Conservation (phyloP, 306 rosid genomes). For the Abrus pulchellus region DNA sequence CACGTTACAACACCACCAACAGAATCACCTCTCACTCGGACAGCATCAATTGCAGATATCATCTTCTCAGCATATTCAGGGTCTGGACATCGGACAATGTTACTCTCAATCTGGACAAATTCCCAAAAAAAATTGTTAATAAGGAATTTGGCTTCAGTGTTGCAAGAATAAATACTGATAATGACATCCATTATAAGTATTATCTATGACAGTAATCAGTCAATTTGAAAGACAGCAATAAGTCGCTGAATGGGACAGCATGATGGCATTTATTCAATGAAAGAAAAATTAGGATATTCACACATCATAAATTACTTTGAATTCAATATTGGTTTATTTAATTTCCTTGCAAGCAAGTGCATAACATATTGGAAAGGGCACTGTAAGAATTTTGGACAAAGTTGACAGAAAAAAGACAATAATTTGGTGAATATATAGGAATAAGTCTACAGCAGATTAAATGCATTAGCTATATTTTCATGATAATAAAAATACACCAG, state of each 20-base stretch:
- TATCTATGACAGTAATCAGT: conserved; percentile 13
- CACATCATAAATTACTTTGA: background rate
- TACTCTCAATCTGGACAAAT: conserved; percentile 81
- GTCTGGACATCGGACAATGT: conserved; percentile 95
- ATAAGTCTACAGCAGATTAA: conserved; percentile 20
- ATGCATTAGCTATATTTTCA: background rate
- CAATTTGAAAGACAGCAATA: conserved; percentile 28
- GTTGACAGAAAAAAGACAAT: conserved; percentile 13
- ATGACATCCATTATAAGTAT: conserved; percentile 14
- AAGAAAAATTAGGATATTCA: conserved; percentile 15
- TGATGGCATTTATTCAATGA: background rate
- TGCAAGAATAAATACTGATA: conserved; percentile 19
- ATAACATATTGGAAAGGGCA: conserved; percentile 8
- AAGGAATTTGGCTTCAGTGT: conserved; percentile 36
- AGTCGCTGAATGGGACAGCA: conserved; percentile 33
- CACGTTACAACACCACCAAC: conserved; percentile 95
- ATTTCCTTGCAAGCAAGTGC: background rate
- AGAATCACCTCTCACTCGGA: conserved; percentile 91
- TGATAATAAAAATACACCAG: conserved; percentile 18
- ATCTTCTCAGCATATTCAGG: conserved; percentile 95
- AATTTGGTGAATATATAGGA: conserved; percentile 22
- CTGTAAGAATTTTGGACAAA: background rate
- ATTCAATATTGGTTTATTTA: background rate
- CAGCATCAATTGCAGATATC: conserved; percentile 88
- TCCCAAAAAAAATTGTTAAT: conserved; percentile 32